phyloP scores from a whole-genome alignment of 2,329 filamentous ascomycete species.

The Apiospora sp. region DNA sequence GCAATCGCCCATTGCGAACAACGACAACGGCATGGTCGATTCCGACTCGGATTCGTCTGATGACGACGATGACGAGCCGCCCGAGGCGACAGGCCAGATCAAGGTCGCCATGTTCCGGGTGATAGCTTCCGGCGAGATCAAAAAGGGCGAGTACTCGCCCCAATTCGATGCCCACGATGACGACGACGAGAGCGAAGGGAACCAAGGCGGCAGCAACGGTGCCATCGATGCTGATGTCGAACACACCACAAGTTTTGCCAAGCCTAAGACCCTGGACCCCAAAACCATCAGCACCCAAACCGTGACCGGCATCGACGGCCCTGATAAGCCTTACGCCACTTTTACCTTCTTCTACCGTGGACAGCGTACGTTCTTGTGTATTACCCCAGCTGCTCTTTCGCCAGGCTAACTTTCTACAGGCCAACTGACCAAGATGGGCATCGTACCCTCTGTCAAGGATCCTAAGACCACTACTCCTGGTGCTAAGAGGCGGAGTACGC shows the following conservation, averaged over 20 bases:
- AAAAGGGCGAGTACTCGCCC: slow-evolving; percentile 96
- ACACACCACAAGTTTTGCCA: slow-evolving; percentile 97
- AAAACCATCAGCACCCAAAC: slow-evolving; percentile 99
- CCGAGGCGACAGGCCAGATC: slow-evolving; percentile 96
- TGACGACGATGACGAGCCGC: slow-evolving; percentile 80
- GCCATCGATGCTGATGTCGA: slow-evolving; percentile 84
- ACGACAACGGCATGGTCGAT: slow-evolving; percentile 11
- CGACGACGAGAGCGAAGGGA: slow-evolving; percentile 60
- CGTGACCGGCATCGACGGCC: slow-evolving; percentile 96
- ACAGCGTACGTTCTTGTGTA: slow-evolving; percentile 72
- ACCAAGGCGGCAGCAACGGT: slow-evolving; percentile 61
- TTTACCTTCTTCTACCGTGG: slow-evolving; percentile 99
- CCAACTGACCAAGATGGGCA: slow-evolving; percentile 96
- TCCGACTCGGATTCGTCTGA: slow-evolving; percentile 48
- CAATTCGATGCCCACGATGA: slow-evolving; percentile 98
- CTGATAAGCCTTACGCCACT: slow-evolving; percentile 93
- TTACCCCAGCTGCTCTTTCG: background rate
- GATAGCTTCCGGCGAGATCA: slow-evolving; percentile 94
- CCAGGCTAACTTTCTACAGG: slow-evolving; percentile 58
- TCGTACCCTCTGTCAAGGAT: slow-evolving; percentile 74
- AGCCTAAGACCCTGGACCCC: slow-evolving; percentile 93
- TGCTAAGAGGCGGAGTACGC: slow-evolving; percentile 81
- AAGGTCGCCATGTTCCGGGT: slow-evolving; percentile 97
- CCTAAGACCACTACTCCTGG: slow-evolving; percentile 67
- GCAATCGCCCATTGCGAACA: slow-evolving; percentile 74